Base-by-base conservation (phyloP, 2,329 filamentous ascomycete species). In the Xylaria hypoxylon region DNA sequence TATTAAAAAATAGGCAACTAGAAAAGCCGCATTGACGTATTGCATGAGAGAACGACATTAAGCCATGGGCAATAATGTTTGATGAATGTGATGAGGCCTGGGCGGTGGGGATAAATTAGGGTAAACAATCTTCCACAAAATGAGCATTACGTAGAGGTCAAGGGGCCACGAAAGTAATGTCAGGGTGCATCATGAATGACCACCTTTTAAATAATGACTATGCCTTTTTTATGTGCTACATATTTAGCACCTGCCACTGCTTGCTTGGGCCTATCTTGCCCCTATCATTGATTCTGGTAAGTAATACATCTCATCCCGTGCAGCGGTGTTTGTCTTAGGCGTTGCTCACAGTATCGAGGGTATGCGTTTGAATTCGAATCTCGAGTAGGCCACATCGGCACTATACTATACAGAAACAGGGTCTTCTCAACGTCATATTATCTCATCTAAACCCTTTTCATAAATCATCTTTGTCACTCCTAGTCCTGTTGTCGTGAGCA, bases 11-110 rank as follows among this genome's bases (percentile, higher is more conserved):
- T 19, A 11, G 56, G 57, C 48, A 59, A 35, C 52, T 75, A 72
- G 65, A 48, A 68, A 58, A 52, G 65, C 65, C 59, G 44, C 67
- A 70, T 71, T 67, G 57, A 71, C 70, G 70, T 70, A 68, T 72
- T 72, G 61, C 73, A 76, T 75, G 75, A 77, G 71, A 62, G 65
- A 70, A 77, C 69, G 75, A 77, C 65, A 71, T 68, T 69, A 73
- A 70, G 69, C 73, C 64, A 75, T 22, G 42, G 57, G 65, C 67
- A 71, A 65, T 58, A 59, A 72, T 69, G 70, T 70, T 74, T 74
- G 68, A 77, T 71, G 76, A 77, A 67, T 73, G 69, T 73, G 69
- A 77, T 72, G 71, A 75, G 74, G 71, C 67, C 71, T 70, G 73
- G 67, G 68, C 62, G 38, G 70, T 64, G 71, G 68, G 68, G 56